phyloP scores from a whole-genome alignment of 805 yeast species.

The Brettanomyces bruxellensis region DNA sequence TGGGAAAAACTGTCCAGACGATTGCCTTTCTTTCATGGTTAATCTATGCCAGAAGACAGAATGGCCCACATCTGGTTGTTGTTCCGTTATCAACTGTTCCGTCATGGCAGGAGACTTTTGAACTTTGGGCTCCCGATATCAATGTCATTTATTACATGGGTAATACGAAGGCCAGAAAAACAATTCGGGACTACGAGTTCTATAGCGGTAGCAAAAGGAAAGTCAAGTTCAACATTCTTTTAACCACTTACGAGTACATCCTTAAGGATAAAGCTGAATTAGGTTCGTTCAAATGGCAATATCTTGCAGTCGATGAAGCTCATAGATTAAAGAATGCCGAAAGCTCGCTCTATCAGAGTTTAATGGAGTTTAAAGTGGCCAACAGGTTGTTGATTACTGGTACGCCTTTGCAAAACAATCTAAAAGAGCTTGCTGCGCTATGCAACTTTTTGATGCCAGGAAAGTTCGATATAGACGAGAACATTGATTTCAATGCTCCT shows the following conservation, averaged over 20 bases:
- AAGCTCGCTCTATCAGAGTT: conserved; percentile 83
- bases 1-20: conserved; percentile 96
- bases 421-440: conserved; percentile 90
- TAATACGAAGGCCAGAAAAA: conserved; percentile 74
- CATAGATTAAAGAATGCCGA: conserved; percentile 93
- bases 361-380: conserved; percentile 70
- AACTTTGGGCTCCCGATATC: conserved; percentile 94
- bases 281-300: conserved; percentile 88
- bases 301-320: conserved; percentile 96
- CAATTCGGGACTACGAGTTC: conserved; percentile 79
- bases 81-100: conserved; percentile 95
- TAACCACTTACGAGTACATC: conserved; percentile 95
- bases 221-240: conserved; percentile 81
- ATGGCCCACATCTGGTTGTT: conserved; percentile 95
- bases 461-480: conserved; percentile 68
- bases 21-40: conserved; percentile 93
- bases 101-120: conserved; percentile 99
- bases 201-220: conserved; percentile 54
- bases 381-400: conserved; percentile 92
- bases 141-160: conserved; percentile 92
- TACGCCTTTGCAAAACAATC: conserved; percentile 94
- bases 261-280: conserved; percentile 78
- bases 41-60: conserved; percentile 88
- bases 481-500: conserved; percentile 88
- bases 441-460: conserved; percentile 97